Base-by-base conservation (phyloP, 1,284 basidiomycete genomes). In the Ceratobasidium sp. region DNA sequence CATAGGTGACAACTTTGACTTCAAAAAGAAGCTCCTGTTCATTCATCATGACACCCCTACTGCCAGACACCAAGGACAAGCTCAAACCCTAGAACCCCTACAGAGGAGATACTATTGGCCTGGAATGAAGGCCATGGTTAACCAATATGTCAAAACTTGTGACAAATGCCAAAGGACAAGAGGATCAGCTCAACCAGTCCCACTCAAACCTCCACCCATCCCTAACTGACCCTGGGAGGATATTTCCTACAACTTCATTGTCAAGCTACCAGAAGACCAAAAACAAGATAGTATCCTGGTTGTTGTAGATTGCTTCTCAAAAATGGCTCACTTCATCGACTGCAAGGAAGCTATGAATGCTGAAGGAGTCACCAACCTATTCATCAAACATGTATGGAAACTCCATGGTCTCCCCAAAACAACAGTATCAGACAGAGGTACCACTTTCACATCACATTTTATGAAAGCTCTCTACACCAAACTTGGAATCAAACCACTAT, bases 211-310 rank as follows among this genome's bases (percentile, higher is more conserved):
- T 0, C 52, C 75, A 2, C 68, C 70, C 1, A 58, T 73, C 0
- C 70, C 74, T 0, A 1, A 36, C 9, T 5, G 68, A 5, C 77
- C 77, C 9, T 80, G 75, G 75, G 36, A 13, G 2, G 71, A 70
- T 0, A 73, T 79, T 21, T 75, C 76, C 0, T 75, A 78, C 74
- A 78, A 80, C 60, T 69, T 74, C 53, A 77, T 80, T 41, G 73
- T 72, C n/a, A 70, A 73, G 16, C 72, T 79, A 0, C 78, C 78
- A 1, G 11, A 16, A 1, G 76, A 75, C 0, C 47, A 71, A 0
- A 74, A 72, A 1, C 77, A 62, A 69, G 73, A 78, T 67, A 54
- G 73, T 8, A 77, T 80, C 56, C 69, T 78, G 6, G 77, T 79
- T 1, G 59, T 78, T 0, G 75, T 78, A 6, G 74, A 76, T 69